Base-by-base conservation (phyloP, 2,329 filamentous ascomycete genomes). In the Dothistroma pini region DNA sequence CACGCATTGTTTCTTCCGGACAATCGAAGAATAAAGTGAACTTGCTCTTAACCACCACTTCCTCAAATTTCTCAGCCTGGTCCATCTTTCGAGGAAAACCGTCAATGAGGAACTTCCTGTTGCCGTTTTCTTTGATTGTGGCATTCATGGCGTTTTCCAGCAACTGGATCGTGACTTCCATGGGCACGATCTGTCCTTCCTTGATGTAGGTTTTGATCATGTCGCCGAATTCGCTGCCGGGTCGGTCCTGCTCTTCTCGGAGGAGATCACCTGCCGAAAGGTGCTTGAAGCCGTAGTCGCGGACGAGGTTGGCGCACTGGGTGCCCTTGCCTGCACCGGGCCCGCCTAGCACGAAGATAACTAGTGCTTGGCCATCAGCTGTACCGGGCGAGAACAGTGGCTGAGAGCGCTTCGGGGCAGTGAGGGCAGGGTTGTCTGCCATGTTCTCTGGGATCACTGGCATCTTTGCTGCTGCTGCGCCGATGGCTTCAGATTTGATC, bases 11-110 rank as follows among this genome's bases (percentile, higher is more conserved):
- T 56, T 86, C 83, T 81, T 97, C 95, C 7, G 92, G 89, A 74
- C 92, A 96, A 77, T 96, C 91, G 75, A 93, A 93, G 82, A 99
- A 99, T 63, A 99, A 83, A 3, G 96, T 95, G 71, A 96, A 88
- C 74, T 86, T 84, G 60, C 89, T 90, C 11, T 86, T 88, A 72
- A 91, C 95, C 54, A 99, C 93, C 4, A 87, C 83, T 75, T 91
- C 85, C 80, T 99, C 95, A 75, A 99, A 99, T 78, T 91, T 93
- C 67, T 91, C 76, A 14, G 93, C 95, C 83, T 99, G 95, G 81
- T 97, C 95, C 81, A 97, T 89, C 81, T 99, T 96, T 70, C 95
- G 86, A 34, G 95, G 95, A 81, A 97, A 99, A 12, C 95, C 86
- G 67, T 89, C 86, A 63, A 89, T 86, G 66, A 89, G 72, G 81